phyloP scores from a whole-genome alignment of 257 asterid species.

The Schizonepeta tenuifolia region DNA sequence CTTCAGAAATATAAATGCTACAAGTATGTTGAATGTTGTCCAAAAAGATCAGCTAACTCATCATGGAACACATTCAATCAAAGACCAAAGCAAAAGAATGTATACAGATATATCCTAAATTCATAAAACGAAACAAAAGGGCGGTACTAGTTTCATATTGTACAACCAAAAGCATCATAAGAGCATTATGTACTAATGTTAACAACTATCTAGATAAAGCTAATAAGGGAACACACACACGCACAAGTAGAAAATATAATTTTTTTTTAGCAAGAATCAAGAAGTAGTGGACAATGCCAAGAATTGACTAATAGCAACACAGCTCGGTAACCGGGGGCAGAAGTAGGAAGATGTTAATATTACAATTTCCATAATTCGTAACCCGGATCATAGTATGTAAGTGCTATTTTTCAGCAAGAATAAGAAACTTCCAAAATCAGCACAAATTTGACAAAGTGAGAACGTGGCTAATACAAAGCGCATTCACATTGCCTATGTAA shows the following conservation, averaged over 20 bases:
- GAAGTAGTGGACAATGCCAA: background rate
- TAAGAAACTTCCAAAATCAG: background rate
- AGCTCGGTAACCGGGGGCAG: conserved; percentile 2
- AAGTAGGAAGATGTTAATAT: background rate
- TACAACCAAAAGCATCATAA: conserved; percentile 24
- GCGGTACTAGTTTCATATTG: background rate
- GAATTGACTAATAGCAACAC: background rate
- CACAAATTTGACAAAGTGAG: background rate
- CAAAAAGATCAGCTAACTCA: conserved; percentile 21
- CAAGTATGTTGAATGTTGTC: background rate
- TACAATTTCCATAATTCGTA: conserved; percentile 19
- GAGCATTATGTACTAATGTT: background rate
- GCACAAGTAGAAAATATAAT: background rate
- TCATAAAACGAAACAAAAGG: background rate
- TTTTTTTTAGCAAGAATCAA: background rate
- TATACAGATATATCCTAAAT: background rate
- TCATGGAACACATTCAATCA: background rate
- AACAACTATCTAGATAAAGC: conserved; percentile 7
- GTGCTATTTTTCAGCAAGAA: conserved; percentile 3
- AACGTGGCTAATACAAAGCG: background rate
- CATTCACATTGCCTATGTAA: background rate
- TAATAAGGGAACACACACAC: background rate
- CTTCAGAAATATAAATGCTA: background rate
- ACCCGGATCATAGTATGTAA: background rate
- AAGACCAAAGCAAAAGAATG: background rate